These are phyloP conservation scores for Globisporangium okanoganense DNA, from an alignment of 352 stramenopile species.

Conservation along the genomic window DNA sequence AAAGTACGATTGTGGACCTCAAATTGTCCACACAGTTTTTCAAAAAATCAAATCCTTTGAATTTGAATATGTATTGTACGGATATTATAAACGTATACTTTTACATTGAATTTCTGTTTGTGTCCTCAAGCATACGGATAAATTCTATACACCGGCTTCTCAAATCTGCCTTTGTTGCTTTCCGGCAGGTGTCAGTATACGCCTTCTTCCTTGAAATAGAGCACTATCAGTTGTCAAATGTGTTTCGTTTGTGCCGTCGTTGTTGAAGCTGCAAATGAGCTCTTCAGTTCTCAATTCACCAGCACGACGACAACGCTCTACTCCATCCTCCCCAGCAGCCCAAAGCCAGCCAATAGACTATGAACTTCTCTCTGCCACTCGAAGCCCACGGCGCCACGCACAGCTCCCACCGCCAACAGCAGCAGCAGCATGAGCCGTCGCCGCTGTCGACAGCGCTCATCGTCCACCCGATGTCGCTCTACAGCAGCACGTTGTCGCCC, in stretches of 20 bases:
- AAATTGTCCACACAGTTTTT: not conserved
- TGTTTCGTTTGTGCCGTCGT: constrained; percentile 1
- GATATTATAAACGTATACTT: too few species aligned
- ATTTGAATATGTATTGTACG: too few species aligned
- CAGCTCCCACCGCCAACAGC: not conserved
- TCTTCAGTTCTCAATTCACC: constrained; percentile 11
- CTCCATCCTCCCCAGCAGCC: not conserved
- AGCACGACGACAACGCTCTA: not conserved
- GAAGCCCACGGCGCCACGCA: constrained; percentile 7
- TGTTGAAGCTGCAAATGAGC: constrained; percentile 4
- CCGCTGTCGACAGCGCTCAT: constrained; percentile 40
- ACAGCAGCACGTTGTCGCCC: constrained; percentile 25
- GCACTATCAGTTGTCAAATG: too few species aligned
- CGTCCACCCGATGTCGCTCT: constrained; percentile 58
- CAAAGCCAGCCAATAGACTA: not conserved
- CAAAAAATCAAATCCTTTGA: constrained; percentile 11
- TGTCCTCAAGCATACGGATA: too few species aligned
- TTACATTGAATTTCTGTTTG: too few species aligned
- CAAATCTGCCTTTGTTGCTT: too few species aligned
- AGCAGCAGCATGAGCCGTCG: not conserved
- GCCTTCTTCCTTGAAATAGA: too few species aligned
- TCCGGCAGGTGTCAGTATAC: too few species aligned
- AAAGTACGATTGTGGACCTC: constrained; percentile 6
- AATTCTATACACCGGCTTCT: too few species aligned
- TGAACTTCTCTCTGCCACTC: constrained; percentile 15